Conservation (phyloP, 2,329 filamentous ascomycete genomes). For the Alternaria rosae region DNA sequence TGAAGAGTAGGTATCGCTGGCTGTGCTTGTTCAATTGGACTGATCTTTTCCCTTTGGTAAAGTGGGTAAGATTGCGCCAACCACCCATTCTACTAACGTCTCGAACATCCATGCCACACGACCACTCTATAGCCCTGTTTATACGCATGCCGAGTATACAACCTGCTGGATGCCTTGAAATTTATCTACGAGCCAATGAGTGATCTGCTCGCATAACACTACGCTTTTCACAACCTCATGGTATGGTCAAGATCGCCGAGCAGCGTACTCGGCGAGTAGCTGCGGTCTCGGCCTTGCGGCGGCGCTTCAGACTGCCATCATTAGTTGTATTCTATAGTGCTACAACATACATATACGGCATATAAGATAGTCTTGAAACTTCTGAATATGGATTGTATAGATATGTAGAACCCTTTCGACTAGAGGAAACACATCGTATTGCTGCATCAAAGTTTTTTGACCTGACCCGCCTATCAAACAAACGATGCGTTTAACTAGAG, state of each 20-base stretch:
- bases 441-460: background rate
- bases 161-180: too few species aligned
- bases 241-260: too few species aligned
- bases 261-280: background rate
- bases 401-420: background rate
- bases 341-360: background rate
- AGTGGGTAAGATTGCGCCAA: background rate
- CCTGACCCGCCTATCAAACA: background rate
- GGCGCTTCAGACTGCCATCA: background rate
- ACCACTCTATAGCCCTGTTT: too few species aligned
- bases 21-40: background rate
- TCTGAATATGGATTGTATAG: background rate
- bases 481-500: background rate
- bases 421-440: background rate
- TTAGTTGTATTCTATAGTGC: background rate
- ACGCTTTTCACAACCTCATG: too few species aligned
- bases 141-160: too few species aligned
- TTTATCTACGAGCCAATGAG: too few species aligned
- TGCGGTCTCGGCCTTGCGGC: background rate
- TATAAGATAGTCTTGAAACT: background rate
- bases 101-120: too few species aligned
- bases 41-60: background rate
- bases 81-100: background rate
- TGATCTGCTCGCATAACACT: too few species aligned
- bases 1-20: accelerated